Evolutionary conservation across 2,329 filamentous ascomycete genomes (phyloP), one percentile per base, ranked within the genome.

Genomic region (Coniochaeta sp.): DNA sequence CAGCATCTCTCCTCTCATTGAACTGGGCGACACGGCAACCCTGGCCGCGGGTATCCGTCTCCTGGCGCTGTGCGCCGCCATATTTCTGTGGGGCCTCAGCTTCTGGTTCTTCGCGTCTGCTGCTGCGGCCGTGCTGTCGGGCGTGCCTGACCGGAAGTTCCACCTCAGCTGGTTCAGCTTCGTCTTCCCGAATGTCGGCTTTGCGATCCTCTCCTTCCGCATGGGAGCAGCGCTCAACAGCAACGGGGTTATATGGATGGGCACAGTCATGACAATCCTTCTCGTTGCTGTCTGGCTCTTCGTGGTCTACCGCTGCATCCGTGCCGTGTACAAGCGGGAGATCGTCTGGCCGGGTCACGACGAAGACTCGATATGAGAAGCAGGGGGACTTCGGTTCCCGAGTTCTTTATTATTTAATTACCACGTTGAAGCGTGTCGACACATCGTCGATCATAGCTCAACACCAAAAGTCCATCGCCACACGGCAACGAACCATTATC

Each of bases 101-200:
- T 68, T 80, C 16, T 86, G 84, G 81, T 84, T 81, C 80, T 86
- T 83, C 68, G 75, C 72, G 55, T 75, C 79, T 24, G 78, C 77
- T 2, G 68, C 73, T 22, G 72, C 79, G 28, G 79, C 79, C n/a
- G 74, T 80, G 8, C 60, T 77, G 59, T 64, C 68, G 4, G 74
- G 72, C 17, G 70, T 72, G 62, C 68, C 67, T 16, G 69, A 71
- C 50, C 63, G 66, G 58, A 64, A 58, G 57, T 79, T 78, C 60
- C 75, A 74, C 61, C 68, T 78, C 34, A 77, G 73, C 58, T 89
- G 84, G 85, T 87, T 82, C 79, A 83, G 83, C 6, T 86, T 87
- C 70, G 80, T 89, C 36, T 89, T 88, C 66, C 85, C 86, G 6
- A 88, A 88, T 61, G 83, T 81, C 1, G 86, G 85, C 0, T 81